Conservation (phyloP, 768 basidiomycete species). For the Jaapia argillacea region DNA sequence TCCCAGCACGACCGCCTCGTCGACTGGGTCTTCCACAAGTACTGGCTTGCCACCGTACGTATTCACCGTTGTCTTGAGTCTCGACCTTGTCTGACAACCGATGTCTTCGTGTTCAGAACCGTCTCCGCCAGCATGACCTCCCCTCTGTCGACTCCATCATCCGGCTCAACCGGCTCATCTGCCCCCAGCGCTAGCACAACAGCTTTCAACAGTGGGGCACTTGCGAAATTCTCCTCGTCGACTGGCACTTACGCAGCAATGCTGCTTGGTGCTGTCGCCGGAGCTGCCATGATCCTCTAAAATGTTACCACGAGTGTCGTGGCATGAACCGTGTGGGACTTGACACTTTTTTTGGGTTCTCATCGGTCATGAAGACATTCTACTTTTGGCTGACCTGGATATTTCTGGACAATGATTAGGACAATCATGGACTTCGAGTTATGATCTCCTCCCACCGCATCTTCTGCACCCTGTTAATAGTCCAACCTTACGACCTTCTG, state of each 20-base stretch:
- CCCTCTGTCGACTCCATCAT: conserved; percentile 10
- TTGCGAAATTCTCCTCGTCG: conserved; percentile 12
- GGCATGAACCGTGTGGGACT: no score
- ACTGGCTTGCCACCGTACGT: conserved; percentile 1
- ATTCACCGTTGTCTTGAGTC: neutral
- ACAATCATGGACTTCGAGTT: no score
- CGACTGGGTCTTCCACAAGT: conserved; percentile 8
- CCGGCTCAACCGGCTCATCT: conserved; percentile 7
- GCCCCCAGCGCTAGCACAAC: conserved; percentile 9
- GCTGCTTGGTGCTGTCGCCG: conserved; percentile 36
- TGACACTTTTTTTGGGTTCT: no score
- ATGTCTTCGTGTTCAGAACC: neutral
- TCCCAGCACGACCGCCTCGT: conserved; percentile 6
- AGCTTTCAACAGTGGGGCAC: conserved; percentile 5
- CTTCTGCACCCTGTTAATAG: no score
- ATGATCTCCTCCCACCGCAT: no score
- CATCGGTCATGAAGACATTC: no score
- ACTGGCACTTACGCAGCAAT: conserved; percentile 19
- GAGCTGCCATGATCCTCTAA: conserved; percentile 36
- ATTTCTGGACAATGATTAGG: no score
- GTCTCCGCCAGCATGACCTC: conserved; percentile 2
- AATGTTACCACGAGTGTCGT: no score
- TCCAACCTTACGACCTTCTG: no score
- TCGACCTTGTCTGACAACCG: neutral
- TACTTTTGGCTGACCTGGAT: no score